Evolutionary conservation across 2,329 filamentous ascomycete species (phyloP).

Genomic region (Penicillium sp.): DNA sequence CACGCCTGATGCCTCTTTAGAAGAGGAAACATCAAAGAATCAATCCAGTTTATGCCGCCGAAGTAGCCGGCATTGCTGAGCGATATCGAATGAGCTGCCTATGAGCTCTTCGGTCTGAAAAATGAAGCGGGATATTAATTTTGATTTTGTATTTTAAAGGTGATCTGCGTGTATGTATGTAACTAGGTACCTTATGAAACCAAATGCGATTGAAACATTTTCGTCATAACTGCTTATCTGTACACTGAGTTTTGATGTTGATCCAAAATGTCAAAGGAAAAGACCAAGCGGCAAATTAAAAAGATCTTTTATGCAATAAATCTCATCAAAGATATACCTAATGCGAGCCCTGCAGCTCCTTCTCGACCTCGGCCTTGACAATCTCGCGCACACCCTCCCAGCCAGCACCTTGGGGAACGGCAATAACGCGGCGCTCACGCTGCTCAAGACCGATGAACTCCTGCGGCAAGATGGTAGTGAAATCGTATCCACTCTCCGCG

Average conservation of each 20-base stretch:
- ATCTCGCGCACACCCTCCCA: slow-evolving; percentile 73
- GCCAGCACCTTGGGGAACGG: slow-evolving; percentile 59
- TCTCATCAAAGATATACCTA: slow-evolving; percentile 1
- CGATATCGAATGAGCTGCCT: no score
- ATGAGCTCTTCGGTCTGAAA: no score
- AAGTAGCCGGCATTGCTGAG: no score
- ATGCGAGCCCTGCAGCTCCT: slow-evolving; percentile 31
- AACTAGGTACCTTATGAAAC: neutral
- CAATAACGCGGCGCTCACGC: slow-evolving; percentile 68
- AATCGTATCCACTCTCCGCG: slow-evolving; percentile 67
- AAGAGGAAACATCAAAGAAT: no score
- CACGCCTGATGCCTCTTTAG: no score
- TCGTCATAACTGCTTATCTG: neutral
- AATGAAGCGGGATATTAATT: no score
- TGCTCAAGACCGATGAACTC: slow-evolving; percentile 77
- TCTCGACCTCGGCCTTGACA: slow-evolving; percentile 66
- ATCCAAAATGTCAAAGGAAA: neutral
- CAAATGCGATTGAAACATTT: neutral
- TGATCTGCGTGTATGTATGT: no score
- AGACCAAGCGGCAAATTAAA: neutral
- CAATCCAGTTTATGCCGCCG: no score
- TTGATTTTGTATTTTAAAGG: no score
- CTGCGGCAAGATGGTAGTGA: slow-evolving; percentile 69
- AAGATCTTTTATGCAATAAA: neutral
- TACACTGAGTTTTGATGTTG: neutral